Conservation (phyloP, 164 flowering plant genomes). For the Stephania cephalantha region DNA sequence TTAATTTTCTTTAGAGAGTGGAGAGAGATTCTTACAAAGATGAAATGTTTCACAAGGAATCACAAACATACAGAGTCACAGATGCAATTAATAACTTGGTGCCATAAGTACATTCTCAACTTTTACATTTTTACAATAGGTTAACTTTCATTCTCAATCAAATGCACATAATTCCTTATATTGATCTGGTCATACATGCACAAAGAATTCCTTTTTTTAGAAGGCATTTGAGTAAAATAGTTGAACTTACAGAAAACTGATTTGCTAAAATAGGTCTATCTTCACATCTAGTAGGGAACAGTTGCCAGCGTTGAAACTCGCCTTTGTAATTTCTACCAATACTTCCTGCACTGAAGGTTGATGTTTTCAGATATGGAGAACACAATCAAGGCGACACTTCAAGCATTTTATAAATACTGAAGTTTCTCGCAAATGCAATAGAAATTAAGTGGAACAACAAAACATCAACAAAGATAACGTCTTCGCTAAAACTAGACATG, state of each 20-base stretch:
- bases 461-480: background rate
- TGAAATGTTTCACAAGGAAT: too few relatives aligned
- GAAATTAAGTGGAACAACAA: background rate
- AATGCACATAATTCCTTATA: too few relatives aligned
- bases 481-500: background rate
- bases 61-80: too few relatives aligned
- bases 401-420: background rate
- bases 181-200: too few relatives aligned
- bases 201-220: background rate
- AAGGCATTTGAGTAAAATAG: background rate
- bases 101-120: too few relatives aligned
- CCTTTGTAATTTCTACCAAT: constrained; percentile 91
- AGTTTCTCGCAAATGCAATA: background rate
- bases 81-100: too few relatives aligned
- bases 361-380: constrained; percentile 4
- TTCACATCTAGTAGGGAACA: constrained; percentile 69
- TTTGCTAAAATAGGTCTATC: constrained; percentile 79
- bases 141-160: too few relatives aligned
- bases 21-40: too few relatives aligned
- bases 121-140: too few relatives aligned
- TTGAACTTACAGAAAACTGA: constrained; percentile 87
- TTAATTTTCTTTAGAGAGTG: too few relatives aligned
- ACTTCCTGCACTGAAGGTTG: constrained; percentile 73
- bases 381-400: background rate
- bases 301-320: constrained; percentile 85